Base-by-base conservation (phyloP, 352 stramenopile species). In the Aphanomyces cochlioides region DNA sequence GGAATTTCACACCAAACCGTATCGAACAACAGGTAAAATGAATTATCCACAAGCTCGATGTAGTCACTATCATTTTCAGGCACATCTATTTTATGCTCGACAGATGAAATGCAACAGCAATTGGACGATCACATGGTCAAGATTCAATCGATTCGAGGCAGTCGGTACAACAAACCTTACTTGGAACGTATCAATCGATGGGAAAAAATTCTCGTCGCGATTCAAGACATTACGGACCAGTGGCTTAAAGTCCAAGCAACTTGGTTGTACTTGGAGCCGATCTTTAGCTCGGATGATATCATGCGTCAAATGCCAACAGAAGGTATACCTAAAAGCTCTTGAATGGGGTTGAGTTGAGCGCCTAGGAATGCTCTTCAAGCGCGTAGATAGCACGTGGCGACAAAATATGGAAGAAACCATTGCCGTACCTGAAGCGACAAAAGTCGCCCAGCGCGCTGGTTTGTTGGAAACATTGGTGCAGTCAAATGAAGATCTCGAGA, bases 81-180 rank as follows among this genome's bases (percentile, higher is more conserved):
- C 7, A 98, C 92, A 7, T 98, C 81, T 5, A 95, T 98, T 40
- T 67, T 95, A 58, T 92, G 83, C 39, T 84, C 79, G 4, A 91
- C 83, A 0, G 89, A 96, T 66, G 93, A 98, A 59, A 96, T 98
- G 73, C 88, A 98, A 66, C 85, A 95, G 66, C 90, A 98, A 67
- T 90, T 98, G 19, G 90, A 98, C 60, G 93, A 98, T 74, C 93
- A 98, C 77, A 97, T 98, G 48, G 90, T 98, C 34, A 98, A 98
- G 78, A 97, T 91, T 0, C 92, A 98, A 77, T 97, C 93, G 17
- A 98, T 98, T 92, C 85, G 90, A 37, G 92, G 93, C 3, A 96
- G 83, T 66, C 88, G 90, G 2, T 98, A 97, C 75, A 97, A 98
- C 74, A 92, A 96, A 40, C 89, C 92, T 7, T 97, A 98, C 74